phyloP scores from a whole-genome alignment of 768 basidiomycete genomes.

The Leccinum uliginosum region DNA sequence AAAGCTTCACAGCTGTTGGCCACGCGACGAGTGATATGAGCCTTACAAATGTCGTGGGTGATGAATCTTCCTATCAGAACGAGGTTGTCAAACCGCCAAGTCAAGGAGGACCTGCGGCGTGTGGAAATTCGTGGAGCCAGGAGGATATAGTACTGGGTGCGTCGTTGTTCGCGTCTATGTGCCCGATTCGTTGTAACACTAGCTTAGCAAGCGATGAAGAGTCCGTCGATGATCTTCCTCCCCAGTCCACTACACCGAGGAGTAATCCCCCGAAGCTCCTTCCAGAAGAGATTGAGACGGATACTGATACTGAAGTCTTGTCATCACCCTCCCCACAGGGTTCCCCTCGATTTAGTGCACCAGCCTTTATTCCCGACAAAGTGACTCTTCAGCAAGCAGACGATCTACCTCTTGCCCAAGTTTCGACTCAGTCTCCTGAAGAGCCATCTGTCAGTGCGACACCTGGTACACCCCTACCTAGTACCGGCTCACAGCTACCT shows the following conservation, averaged over 20 bases:
- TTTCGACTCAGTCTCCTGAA: neutral
- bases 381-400: constrained; percentile 14
- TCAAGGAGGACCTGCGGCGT: constrained; percentile 20
- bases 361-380: constrained; percentile 9
- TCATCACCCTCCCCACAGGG: constrained; percentile 18
- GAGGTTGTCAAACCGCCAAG: constrained; percentile 27
- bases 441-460: constrained; percentile 16
- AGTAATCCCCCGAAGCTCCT: constrained; percentile 14
- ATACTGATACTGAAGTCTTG: constrained; percentile 28
- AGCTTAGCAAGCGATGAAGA: constrained; percentile 38
- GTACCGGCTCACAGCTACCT: neutral
- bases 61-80: constrained; percentile 22
- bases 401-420: constrained; percentile 14
- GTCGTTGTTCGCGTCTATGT: neutral
- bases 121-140: constrained; percentile 8
- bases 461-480: constrained; percentile 24
- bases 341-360: constrained; percentile 14
- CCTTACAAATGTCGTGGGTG: constrained; percentile 20
- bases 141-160: constrained; percentile 20
- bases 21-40: constrained; percentile 19
- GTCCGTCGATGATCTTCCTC: constrained; percentile 17
- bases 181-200: neutral
- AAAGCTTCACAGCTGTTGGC: constrained; percentile 20
- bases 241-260: constrained; percentile 26
- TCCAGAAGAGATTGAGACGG: constrained; percentile 17